Evolutionary conservation across 345 rosid genomes (phyloP), one percentile per base, ranked within the genome.

Genomic region (Eucalyptus victrix): DNA sequence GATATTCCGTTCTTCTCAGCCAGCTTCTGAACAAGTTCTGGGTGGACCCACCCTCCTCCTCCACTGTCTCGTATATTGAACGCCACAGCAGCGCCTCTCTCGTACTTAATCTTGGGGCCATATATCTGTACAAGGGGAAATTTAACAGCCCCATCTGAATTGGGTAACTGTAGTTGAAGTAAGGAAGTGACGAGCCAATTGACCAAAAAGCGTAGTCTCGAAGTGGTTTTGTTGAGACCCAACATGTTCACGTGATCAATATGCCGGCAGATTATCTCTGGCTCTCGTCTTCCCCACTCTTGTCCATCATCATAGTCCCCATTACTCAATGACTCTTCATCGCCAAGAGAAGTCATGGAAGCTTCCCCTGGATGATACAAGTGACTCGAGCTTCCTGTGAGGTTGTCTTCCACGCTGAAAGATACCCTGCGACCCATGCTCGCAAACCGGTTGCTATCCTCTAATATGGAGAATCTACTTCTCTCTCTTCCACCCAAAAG

Each of bases 151-250:
- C 93, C 94, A 28, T 92, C 93, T 23, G 96, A 88, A 86, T 90
- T 89, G 24, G 94, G 93, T n/a, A 94, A 86, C 89, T 92, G 94
- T 56, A 97, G 96, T 86, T 96, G 99, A 91, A 97, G 95, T 54
- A 97, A 92, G 19, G 99, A 97, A 54, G 96, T 94, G 85, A 95
- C 98, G 37, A 97, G 97, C 98, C 98, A 97, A 90, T 97, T 97
- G 44, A 95, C 92, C 65, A 97, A 93, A 92, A 93, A 97, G 44
- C 98, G 94, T 37, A 95, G 93, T 88, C 98, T 93, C 24, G 93
- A 94, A 18, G 97, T 94, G 51, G 97, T 96, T 94, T 91, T 97
- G 89, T 96, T 97, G 87, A 97, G 97, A 42, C 98, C 98, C 86
- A 97, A 88, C 92, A 93, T 92, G 37, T 95, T 93, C 88, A 96